Percentiles rank a stretch among this genome's conserved stretches.
These are phyloP conservation scores for Xanthoconium stramineum DNA, from an alignment of 768 basidiomycete species.

Conservation along the genomic window DNA sequence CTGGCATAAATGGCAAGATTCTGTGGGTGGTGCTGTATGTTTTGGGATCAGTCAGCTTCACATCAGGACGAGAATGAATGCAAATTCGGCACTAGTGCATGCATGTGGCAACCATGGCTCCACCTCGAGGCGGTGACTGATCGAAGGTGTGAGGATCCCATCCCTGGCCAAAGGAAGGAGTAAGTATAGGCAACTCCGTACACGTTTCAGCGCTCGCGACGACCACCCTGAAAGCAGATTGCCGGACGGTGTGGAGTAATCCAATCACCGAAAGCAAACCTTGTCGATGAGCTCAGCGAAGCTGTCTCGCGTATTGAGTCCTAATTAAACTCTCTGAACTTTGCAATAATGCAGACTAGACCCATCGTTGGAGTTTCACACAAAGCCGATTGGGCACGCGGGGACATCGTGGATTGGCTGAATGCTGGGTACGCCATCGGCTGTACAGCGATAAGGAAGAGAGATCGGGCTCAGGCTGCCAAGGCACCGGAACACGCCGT, in stretches of 20 bases:
- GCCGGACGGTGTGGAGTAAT: slow-evolving; percentile 25
- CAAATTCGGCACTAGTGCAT: slow-evolving; percentile 28
- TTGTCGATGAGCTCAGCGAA: slow-evolving; percentile 32
- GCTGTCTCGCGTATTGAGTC: slow-evolving; percentile 10
- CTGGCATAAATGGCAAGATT: slow-evolving; percentile 21
- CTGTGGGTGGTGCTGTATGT: slow-evolving; percentile 22
- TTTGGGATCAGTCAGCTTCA: slow-evolving; percentile 15
- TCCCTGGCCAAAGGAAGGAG: slow-evolving; percentile 13
- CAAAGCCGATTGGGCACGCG: slow-evolving; percentile 12
- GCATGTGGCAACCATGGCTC: slow-evolving; percentile 34
- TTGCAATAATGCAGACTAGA: slow-evolving; percentile 7
- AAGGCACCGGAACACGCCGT: slow-evolving; percentile 21
- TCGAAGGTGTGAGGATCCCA: slow-evolving; percentile 31
- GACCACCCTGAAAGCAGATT: slow-evolving; percentile 19
- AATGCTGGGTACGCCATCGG: slow-evolving; percentile 4
- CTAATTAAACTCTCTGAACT: slow-evolving; percentile 25
- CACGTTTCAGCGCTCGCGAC: slow-evolving; percentile 14
- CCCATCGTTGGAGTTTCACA: slow-evolving; percentile 7
- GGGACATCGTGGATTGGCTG: slow-evolving; percentile 3
- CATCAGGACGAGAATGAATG: slow-evolving; percentile 28
- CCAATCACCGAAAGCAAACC: slow-evolving; percentile 27
- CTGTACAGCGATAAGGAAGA: slow-evolving; percentile 8
- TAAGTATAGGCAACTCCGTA: slow-evolving; percentile 16
- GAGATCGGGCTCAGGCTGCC: slow-evolving; percentile 12
- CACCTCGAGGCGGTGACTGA: slow-evolving; percentile 37